Evolutionary conservation across 331 rosid species (phyloP), one percentile per base, ranked within the genome.

Genomic region (Prunus yedoensis): DNA sequence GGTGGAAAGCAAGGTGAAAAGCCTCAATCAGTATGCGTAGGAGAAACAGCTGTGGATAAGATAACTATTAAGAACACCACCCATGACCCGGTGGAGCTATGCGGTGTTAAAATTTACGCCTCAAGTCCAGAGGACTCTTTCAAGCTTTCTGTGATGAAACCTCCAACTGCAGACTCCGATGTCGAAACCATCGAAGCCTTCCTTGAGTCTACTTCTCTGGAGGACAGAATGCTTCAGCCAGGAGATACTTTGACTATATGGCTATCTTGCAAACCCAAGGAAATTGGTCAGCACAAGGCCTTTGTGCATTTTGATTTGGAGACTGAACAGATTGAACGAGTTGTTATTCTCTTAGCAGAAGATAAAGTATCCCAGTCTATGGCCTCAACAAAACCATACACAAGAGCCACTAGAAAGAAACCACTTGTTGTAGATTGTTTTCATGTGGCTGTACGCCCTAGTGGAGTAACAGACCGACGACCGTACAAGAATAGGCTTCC

Each of bases 251-350:
- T 92, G 79, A 89, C 76, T 9, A 25, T 95, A 66, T 92, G 99
- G 99, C 2, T 95, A 59, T 95, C 97, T 67, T 95, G 99, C 89
- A 89, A 88, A 74, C 87, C 99, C 35, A 89, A 95, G 85, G 88
- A 85, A 20, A 83, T 89, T 68, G 96, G 99, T 73, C 53, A 89
- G 94, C 89, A 90, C 84, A 79, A 87, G 3, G 67, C 90, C 1
- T 75, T 87, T 10, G 87, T 95, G 86, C 85, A 89, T 74, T 86
- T 95, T 80, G 97, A 95, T 47, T 71, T 90, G 16, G 97, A 93
- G 70, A 84, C 77, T 78, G 89, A 80, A 2, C 77, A 66, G 76
- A 87, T 90, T 51, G 99, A 95, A 86, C 85, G 99, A 72, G 82
- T 85, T 18, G 96, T 86, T 66, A 87, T 95, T 68, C 91, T 95